These are phyloP conservation scores for Phanerochaete sordida DNA, from an alignment of 768 basidiomycete genomes.

Conservation along the genomic window DNA sequence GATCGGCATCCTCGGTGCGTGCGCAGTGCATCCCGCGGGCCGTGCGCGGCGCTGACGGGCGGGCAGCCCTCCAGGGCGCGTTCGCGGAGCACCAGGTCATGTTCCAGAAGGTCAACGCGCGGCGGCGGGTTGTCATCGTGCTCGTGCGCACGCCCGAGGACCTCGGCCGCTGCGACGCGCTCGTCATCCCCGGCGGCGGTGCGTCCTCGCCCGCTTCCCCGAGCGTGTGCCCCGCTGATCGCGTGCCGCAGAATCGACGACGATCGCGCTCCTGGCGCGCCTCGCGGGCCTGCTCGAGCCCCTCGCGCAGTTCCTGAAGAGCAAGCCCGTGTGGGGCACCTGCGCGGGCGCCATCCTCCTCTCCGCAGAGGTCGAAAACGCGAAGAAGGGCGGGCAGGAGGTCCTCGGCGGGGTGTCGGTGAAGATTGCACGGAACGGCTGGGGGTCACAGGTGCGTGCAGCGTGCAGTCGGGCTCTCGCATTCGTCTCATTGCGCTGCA, in stretches of 20 bases:
- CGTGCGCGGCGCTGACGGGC: background rate
- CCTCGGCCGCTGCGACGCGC: slow-evolving; percentile 69
- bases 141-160: slow-evolving; percentile 77
- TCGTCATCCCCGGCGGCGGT: slow-evolving; percentile 95
- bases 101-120: slow-evolving; percentile 53
- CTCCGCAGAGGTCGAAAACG: slow-evolving; percentile 65
- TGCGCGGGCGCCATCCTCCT: slow-evolving; percentile 95
- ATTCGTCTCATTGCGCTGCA: slow-evolving; percentile 27
- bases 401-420: slow-evolving; percentile 78
- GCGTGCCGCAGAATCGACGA: slow-evolving; percentile 72
- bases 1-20: slow-evolving; percentile 15
- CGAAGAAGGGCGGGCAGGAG: slow-evolving; percentile 87
- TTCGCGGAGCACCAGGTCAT: slow-evolving; percentile 83
- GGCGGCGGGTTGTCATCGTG: slow-evolving; percentile 41
- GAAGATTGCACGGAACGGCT: slow-evolving; percentile 83
- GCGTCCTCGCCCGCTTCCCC: slow-evolving; percentile 13
- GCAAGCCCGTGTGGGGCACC: slow-evolving; percentile 88
- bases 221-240: background rate
- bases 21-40: background rate
- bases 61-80: slow-evolving; percentile 84
- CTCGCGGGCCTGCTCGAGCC: slow-evolving; percentile 79
- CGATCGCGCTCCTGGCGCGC: slow-evolving; percentile 76
- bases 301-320: slow-evolving; percentile 64
- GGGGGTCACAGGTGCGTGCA: slow-evolving; percentile 80
- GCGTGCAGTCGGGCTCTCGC: background rate